Conservation (phyloP, 2,329 filamentous ascomycete genomes). For the Stachybotrys chartarum region DNA sequence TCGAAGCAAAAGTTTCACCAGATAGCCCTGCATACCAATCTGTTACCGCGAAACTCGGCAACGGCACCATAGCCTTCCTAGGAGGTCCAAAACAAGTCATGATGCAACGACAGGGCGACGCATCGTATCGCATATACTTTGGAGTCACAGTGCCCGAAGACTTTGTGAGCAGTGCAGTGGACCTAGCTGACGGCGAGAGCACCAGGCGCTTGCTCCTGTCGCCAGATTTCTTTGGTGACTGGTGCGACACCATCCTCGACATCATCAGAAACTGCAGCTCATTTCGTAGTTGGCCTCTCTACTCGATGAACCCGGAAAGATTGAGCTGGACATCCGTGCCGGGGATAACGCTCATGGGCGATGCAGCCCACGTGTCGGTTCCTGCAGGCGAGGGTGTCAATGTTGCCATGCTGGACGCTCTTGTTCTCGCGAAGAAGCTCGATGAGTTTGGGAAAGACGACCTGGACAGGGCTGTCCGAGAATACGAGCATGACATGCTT, state of each 20-base stretch:
- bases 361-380: constrained; percentile 2
- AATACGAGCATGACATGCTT: constrained; percentile 1
- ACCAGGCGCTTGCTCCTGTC: neutral
- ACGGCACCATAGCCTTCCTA: neutral
- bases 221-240: neutral
- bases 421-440: neutral
- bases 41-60: neutral
- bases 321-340: neutral
- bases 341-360: constrained; percentile 2
- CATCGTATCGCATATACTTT: constrained; percentile 1
- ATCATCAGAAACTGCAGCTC: neutral
- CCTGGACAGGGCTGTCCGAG: neutral
- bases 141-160: neutral
- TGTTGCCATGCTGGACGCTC: constrained; percentile 1
- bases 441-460: neutral
- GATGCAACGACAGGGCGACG: constrained; percentile 1
- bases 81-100: neutral
- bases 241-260: neutral
- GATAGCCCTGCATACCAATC: neutral
- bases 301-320: neutral
- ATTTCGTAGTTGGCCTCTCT: constrained; percentile 1
- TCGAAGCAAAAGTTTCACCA: neutral
- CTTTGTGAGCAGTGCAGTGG: neutral
- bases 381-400: constrained; percentile 5
- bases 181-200: neutral